Evolutionary conservation across 257 asterid species (phyloP), one percentile per base, ranked within the genome.

Genomic region (Ajuga chamaepitys): DNA sequence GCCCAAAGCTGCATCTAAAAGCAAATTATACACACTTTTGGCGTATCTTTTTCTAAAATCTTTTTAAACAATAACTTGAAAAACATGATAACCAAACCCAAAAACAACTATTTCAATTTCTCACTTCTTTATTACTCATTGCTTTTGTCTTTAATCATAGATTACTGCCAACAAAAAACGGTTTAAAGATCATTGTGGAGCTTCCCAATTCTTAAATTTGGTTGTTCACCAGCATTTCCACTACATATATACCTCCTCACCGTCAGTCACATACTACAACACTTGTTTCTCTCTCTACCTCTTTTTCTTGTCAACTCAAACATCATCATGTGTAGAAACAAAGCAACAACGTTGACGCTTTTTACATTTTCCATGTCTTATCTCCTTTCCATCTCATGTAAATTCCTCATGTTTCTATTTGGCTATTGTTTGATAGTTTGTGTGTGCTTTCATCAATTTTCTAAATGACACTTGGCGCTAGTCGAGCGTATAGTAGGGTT

Each of bases 311-410:
- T 30, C 37, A 0, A 8, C 0, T 1, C 7, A 30, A 30, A 30
- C 37, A 4, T 28, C 37, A 52, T 44, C 12, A 76, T 77, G 81
- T 25, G 32, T 70, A 26, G 67, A 21, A 66, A 53, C 53, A 67
- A 70, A 64, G 41, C 22, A 10, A 45, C 40, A 22, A 60, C 30
- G 28, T 67, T 42, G 45, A 41, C 52, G 0, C 16, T 71, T 52
- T 53, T 83, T 7, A 63, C 71, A 40, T 6, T 85, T 20, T 26
- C 65, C 46, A 69, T 82, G 2, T 66, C 64, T 66, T 77, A 42
- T 63, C 70, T 86, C 58, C 59, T 86, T 16, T 46, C 61, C 35
- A 67, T 68, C 45, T 75, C 93, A 59, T 32, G 96, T 88, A 72
- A 84, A 72, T 62, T 40, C 1, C 11, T 14, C 1, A n/a, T n/a